Conservation (phyloP, 306 rosid genomes). For the Fagus crenata region DNA sequence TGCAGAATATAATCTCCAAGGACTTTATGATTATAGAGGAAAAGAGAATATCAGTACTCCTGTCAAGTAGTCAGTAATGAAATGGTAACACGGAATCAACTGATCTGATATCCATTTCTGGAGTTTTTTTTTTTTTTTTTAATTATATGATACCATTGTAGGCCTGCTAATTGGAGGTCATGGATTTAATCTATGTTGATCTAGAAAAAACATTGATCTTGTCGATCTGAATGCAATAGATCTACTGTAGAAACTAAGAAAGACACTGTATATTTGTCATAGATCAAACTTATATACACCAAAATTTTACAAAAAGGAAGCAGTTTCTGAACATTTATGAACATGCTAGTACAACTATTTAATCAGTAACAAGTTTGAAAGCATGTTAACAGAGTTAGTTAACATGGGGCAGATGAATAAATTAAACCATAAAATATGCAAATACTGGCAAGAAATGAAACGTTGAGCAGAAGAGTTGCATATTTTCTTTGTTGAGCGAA, state of each 20-base stretch:
- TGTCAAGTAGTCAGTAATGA: not conserved
- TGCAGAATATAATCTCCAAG: not conserved
- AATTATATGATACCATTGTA: not conserved
- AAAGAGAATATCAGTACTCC: not conserved
- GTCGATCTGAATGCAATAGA: not conserved
- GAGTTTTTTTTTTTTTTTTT: not conserved
- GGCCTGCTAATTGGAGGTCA: not conserved
- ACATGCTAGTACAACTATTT: not conserved
- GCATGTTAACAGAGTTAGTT: not conserved
- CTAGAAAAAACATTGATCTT: not conserved
- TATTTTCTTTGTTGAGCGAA: not conserved
- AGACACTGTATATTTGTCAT: not conserved
- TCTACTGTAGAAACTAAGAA: not conserved
- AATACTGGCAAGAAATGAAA: not conserved
- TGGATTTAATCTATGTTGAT: not conserved
- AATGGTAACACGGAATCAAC: not conserved
- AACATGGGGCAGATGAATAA: not conserved
- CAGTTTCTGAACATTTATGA: not conserved
- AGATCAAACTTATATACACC: not conserved
- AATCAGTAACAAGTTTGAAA: not conserved
- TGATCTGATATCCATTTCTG: not conserved
- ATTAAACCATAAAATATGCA: not conserved
- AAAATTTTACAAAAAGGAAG: not conserved
- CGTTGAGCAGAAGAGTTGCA: conserved; percentile 17
- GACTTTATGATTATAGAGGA: not conserved